Evolutionary conservation across 805 yeast species (phyloP), one percentile per base, ranked within the genome.

Genomic region (Schizosaccharomyces pombe): DNA sequence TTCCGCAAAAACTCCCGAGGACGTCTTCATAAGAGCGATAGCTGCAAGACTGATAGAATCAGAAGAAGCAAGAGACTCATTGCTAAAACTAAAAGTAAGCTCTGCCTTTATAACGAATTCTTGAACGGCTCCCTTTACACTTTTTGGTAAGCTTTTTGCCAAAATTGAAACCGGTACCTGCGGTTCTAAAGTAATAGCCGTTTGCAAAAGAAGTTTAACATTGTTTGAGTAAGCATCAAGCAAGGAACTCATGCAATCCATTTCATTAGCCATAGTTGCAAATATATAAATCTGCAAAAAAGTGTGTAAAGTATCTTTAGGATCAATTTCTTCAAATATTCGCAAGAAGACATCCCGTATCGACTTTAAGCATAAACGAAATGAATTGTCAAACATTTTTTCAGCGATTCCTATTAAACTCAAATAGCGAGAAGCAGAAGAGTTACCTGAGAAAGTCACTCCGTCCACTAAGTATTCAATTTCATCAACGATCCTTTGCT

Each of bases 381-480:
- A 43, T 29, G 26, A 22, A 8, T 16, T 19, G 3, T 43, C 14
- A n/a, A 22, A 19, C 14, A 43, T 8, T 22, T 43, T 6, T 24
- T 19, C 30, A 26, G 30, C 19, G 8, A 43, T 43, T 12, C 26
- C 49, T 24, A 43, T 5, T 4, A 43, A 43, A 12, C 49, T 43
- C 14, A 14, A 16, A 12, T 43, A 43, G n/a, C 43, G n/a, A 22
- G 49, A 19, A 30, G 19, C 26, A 16, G 30, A 16, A 2, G 49
- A 26, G 30, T 19, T 22, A 6, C 26, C 26, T 19, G 14, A 22
- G 2, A n/a, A 26, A 9, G 49, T 22, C 14, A 43, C 26, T 22
- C 60, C 59, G 8, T 59, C 61, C 11, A 59, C 56, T 14, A 59
- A 51, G 32, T 59, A 59, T 29, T 59, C 61, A 55, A 59, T 56